Evolutionary conservation across 2,329 filamentous ascomycete species (phyloP), one percentile per base, ranked within the genome.

Genomic region (Aureobasidium sp.): DNA sequence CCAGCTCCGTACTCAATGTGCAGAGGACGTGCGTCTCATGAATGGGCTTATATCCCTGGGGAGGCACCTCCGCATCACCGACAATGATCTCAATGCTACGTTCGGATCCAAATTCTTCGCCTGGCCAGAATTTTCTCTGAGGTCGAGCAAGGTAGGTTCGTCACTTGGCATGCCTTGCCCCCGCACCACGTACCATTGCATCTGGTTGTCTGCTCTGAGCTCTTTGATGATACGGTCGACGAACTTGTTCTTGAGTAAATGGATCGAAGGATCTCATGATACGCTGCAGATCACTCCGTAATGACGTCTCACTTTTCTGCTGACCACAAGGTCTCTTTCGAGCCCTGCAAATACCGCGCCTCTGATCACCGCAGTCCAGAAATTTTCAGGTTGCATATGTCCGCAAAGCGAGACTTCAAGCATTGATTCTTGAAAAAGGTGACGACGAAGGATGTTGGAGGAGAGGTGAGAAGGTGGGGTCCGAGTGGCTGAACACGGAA

Each of bases 171-270:
- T 12, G 4, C 17, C 19, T 2, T 55, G 10, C 11, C 48, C 48
- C n/a, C 29, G 32, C 21, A 22, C 35, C 64, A 90, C 88, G 67
- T 90, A 86, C 87, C 87, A 90, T 69, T 89, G 85, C 85, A 91
- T 90, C 42, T 86, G 77, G 66, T 90, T 85, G 40, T 79, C 83
- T 5, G 90, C 86, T 86, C 89, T 90, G 85, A 85, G 90, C 44
- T 85, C 71, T 70, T 90, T 85, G 85, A 85, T 89, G 22, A 90
- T 67, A 5, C 85, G 85, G 59, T 81, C 85, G 86, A 86, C 90
- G 64, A 90, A 90, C 47, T 86, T 73, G 66, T 90, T 86, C 38
- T 75, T 79, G 5, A 87, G 80, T 3, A 79, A 79, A 66, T 91
- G 87, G 64, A 84, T 86, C 44, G 79, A 75, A 63, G 87, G 84